phyloP scores from a whole-genome alignment of 2,329 filamentous ascomycete species.

The Capronia coronata region DNA sequence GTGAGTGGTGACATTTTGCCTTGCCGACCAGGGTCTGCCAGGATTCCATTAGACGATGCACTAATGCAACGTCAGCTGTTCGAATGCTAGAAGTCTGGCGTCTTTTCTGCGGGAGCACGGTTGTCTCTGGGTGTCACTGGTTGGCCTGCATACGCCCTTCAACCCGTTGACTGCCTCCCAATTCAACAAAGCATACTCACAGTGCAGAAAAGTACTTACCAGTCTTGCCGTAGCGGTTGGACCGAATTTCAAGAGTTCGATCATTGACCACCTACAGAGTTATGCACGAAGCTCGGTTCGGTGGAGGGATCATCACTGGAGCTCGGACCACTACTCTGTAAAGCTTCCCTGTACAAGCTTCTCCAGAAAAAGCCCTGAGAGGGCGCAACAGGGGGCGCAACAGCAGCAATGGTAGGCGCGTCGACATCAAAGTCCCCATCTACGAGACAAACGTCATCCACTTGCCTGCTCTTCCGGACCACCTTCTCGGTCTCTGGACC shows the following conservation, averaged over 20 bases:
- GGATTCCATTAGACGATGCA: background rate
- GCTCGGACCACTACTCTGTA: background rate
- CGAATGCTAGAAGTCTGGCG: background rate
- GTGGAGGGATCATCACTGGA: background rate
- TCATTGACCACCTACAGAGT: background rate
- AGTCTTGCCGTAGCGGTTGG: background rate
- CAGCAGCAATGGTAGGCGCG: background rate
- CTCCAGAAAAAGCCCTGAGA: background rate
- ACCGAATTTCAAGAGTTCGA: background rate
- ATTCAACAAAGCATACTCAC: no score
- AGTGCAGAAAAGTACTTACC: no score
- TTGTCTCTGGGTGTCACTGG: background rate
- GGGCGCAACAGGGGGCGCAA: no score
- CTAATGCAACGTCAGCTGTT: slow-evolving; percentile 1
- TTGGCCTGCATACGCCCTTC: background rate
- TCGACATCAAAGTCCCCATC: background rate
- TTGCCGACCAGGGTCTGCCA: background rate
- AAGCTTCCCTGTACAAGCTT: background rate
- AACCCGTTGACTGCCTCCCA: no score
- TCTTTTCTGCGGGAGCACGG: background rate
- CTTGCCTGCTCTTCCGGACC: background rate
- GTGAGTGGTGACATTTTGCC: background rate
- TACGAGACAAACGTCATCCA: background rate
- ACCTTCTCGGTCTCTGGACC: background rate
- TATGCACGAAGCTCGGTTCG: background rate